Conservation (phyloP, 2,329 filamentous ascomycete species). For the Niveomyces coronatus region DNA sequence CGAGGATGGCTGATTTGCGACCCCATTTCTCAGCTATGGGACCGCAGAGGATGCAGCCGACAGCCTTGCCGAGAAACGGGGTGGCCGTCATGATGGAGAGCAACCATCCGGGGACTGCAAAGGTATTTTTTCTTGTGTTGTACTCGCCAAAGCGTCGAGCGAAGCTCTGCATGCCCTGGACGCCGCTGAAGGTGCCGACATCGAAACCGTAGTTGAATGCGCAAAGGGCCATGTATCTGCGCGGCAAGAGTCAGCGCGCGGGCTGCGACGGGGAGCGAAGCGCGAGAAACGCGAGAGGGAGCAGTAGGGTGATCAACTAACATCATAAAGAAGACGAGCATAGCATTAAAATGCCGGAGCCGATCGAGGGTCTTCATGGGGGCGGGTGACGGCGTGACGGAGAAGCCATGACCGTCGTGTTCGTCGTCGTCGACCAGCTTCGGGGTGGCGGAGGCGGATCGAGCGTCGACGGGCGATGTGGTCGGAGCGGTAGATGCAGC, state of each 20-base stretch:
- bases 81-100: slow-evolving; percentile 18
- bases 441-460: neutral
- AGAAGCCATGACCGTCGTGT: slow-evolving; percentile 3
- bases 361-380: slow-evolving; percentile 7
- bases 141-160: slow-evolving; percentile 16
- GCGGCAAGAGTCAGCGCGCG: neutral
- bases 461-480: slow-evolving; percentile 2
- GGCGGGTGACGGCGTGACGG: slow-evolving; percentile 4
- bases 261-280: too few species aligned
- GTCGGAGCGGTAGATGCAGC: neutral
- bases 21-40: slow-evolving; percentile 18
- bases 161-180: slow-evolving; percentile 19
- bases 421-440: slow-evolving; percentile 9
- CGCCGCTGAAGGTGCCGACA: slow-evolving; percentile 18
- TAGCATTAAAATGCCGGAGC: slow-evolving; percentile 9
- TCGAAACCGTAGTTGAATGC: slow-evolving; percentile 20
- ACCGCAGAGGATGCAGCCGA: slow-evolving; percentile 11
- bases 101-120: slow-evolving; percentile 14
- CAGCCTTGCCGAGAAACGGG: slow-evolving; percentile 17
- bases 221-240: slow-evolving; percentile 17
- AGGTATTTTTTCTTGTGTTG: slow-evolving; percentile 8
- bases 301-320: neutral
- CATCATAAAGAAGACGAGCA: slow-evolving; percentile 14
- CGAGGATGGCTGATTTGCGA: slow-evolving; percentile 16
- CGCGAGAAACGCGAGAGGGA: too few species aligned